Base-by-base conservation (phyloP, 768 basidiomycete species). In the Neoboletus subvelutipes region DNA sequence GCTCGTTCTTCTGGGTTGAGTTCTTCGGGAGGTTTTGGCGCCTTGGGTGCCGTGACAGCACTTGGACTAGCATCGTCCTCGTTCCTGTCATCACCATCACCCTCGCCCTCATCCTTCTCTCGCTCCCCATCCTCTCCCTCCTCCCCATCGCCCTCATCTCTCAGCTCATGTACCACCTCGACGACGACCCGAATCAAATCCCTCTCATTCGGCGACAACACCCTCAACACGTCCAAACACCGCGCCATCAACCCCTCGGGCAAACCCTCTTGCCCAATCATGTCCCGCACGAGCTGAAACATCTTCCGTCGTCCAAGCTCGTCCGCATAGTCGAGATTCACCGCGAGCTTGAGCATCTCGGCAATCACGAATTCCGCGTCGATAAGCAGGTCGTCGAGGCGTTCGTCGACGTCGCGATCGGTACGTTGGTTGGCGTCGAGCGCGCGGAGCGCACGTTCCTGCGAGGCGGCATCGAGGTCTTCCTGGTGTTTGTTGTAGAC, bases 261-360 rank as follows among this genome's bases (percentile, higher is more conserved):
- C 1, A 98, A 79, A 0, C 71, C 67, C 15, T 86, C 81, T 59
- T 88, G 82, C 1, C 82, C 82, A 17, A 96, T 78, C 91, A 98
- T 95, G 48, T 88, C 84, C 22, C 93, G 85, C 63, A 95, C 84
- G 33, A 95, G 84, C 49, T 83, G 79, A 65, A 90, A 90, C 87
- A 94, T 94, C 73, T 89, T 90, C 56, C 93, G 75, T 57, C 93
- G 75, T 4, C 96, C 95, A 57, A 89, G 90, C 71, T 97, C 94
- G 73, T 98, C 96, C 0, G 86, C 83, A 64, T 95, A 98, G 71
- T 98, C 95, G 28, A 94, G 76, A 58, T 88, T 82, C 4, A 88
- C 79, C 0, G 91, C 90, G 31, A 96, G 74, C 62, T 80, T 82
- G 24, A 97, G 80, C 70, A 98, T 79, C 71, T 98, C 92, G 0